A percentile compares a stretch with the other conserved stretches of the same genome.
Conservation (phyloP, 2,329 filamentous ascomycete genomes). For the Neoarthrinium moseri region DNA sequence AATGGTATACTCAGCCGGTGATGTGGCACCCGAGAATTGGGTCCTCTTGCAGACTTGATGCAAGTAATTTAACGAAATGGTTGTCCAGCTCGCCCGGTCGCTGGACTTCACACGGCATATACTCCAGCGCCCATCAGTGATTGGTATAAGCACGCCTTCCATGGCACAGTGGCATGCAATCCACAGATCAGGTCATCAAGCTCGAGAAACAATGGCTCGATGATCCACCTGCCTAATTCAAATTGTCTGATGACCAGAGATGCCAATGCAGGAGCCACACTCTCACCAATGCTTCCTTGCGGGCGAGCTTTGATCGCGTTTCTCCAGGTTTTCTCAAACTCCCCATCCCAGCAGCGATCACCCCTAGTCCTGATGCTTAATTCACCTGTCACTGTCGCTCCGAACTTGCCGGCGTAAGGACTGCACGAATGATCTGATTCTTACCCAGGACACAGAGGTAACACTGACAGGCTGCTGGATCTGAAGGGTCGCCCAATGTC, state of each 20-base stretch:
- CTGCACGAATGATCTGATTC: no score
- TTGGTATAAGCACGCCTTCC: no score
- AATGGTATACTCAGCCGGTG: background rate
- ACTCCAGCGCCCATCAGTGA: no score
- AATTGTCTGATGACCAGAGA: background rate
- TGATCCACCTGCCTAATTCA: background rate
- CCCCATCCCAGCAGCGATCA: background rate
- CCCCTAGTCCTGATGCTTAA: slow-evolving; percentile 7
- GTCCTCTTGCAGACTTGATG: slow-evolving; percentile 1
- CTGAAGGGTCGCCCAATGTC: background rate
- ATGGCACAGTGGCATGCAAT: no score
- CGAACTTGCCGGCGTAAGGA: no score
- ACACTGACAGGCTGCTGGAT: background rate
- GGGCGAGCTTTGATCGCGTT: slow-evolving; percentile 7
- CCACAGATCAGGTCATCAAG: no score
- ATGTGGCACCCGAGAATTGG: slow-evolving; percentile 1
- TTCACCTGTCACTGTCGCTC: background rate
- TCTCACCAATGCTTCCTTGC: background rate
- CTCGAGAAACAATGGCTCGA: no score
- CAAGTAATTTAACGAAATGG: slow-evolving; percentile 6
- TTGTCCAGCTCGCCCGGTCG: background rate
- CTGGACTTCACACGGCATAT: no score
- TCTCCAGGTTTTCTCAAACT: slow-evolving; percentile 8
- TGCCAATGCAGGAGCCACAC: background rate
- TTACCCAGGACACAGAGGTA: background rate